Evolutionary conservation across 345 rosid genomes (phyloP).

Genomic region (Gossypium longicalyx): DNA sequence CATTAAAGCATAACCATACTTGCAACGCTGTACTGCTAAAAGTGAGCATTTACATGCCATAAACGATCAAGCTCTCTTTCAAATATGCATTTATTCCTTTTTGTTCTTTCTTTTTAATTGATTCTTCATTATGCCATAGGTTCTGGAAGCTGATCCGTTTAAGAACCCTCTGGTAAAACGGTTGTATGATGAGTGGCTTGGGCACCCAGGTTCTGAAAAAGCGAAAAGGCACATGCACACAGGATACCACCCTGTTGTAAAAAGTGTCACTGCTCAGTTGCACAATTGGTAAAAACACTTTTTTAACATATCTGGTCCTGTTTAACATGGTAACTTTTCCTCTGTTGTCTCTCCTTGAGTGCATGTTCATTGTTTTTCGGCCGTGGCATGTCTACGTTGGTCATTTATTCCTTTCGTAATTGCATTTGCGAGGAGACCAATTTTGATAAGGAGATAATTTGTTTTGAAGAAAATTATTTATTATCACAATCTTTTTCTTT

Average conservation of each 20-base stretch:
- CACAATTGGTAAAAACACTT: conserved; percentile 59
- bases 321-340: not conserved
- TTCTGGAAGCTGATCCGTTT: conserved; percentile 61
- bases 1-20: not conserved
- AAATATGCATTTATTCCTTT: not conserved
- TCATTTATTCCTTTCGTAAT: not conserved
- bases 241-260: conserved; percentile 74
- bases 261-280: conserved; percentile 68
- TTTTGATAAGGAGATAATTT: conserved; percentile 34
- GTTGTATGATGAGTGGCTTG: conserved; percentile 81
- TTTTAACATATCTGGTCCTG: not conserved
- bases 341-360: not conserved
- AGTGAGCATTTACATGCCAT: not conserved
- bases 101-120: not conserved
- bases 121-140: conserved; percentile 24
- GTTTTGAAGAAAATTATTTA: not conserved
- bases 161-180: conserved; percentile 61
- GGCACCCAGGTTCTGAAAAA: conserved; percentile 70
- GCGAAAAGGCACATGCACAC: conserved; percentile 77
- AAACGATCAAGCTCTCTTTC: not conserved
- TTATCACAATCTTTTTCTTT: not conserved
- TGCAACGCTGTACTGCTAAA: not conserved
- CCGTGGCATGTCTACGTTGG: not conserved
- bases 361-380: not conserved
- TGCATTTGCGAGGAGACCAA: conserved; percentile 22